A percentile compares a stretch with the other conserved stretches of the same genome.
Conservation (phyloP, 768 basidiomycete genomes). For the Pleurotus citrinopileatus region DNA sequence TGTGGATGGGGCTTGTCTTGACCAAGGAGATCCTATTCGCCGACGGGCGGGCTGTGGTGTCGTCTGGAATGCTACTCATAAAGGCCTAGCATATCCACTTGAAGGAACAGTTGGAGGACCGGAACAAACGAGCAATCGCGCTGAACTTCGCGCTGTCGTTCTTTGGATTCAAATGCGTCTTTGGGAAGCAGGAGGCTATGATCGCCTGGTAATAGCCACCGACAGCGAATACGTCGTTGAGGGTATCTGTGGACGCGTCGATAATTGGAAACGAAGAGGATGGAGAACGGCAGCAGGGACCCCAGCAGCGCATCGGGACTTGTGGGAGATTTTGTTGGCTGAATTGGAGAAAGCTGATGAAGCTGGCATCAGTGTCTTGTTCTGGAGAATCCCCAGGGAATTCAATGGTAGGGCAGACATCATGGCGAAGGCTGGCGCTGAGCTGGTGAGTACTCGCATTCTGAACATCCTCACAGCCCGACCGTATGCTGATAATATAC, state of each 20-base stretch:
- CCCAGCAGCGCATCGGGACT: conserved; percentile 20
- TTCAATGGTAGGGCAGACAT: conserved; percentile 19
- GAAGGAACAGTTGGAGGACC: conserved; percentile 4
- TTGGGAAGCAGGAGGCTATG: conserved; percentile 27
- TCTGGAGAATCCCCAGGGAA: conserved; percentile 21
- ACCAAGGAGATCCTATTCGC: conserved; percentile 2
- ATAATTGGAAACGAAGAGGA: conserved; percentile 19
- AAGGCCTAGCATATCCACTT: no score
- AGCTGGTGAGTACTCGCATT: no score
- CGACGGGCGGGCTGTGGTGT: conserved; percentile 10
- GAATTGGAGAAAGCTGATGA: conserved; percentile 15
- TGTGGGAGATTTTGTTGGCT: conserved; percentile 21
- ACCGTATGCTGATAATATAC: no score
- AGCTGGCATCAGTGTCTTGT: conserved; percentile 15
- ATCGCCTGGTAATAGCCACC: conserved; percentile 26
- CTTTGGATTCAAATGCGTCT: conserved; percentile 18
- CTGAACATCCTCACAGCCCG: no score
- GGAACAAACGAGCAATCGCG: conserved; percentile 25
- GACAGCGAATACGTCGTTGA: conserved; percentile 28
- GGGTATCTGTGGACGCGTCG: conserved; percentile 20
- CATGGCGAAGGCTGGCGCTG: no score
- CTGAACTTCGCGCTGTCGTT: conserved; percentile 29
- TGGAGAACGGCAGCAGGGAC: conserved; percentile 19
- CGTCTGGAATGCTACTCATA: background rate
- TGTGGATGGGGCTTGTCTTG: conserved; percentile 10